Percentiles rank a stretch among this genome's conserved stretches.
phyloP scores from a whole-genome alignment of 192 early-diverging fungal species.

The Podila epigama region DNA sequence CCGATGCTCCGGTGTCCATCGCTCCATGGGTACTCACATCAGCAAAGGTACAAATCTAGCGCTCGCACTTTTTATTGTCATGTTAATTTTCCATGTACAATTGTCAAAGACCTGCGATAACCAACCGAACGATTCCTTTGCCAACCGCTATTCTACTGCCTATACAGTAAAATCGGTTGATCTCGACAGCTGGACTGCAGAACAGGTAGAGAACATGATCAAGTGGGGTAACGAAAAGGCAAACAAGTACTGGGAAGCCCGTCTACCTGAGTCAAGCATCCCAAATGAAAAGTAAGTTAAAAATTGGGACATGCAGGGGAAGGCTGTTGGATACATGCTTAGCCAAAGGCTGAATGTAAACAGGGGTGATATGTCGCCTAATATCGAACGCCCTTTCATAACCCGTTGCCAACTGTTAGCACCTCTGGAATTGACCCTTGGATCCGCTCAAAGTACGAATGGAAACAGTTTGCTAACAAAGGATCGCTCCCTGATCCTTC shows the following conservation, averaged over 20 bases:
- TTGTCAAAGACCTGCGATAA: not conserved
- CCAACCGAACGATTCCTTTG: conserved; percentile 2
- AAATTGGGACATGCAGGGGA: not conserved
- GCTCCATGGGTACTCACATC: conserved; percentile 86
- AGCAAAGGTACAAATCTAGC: conserved; percentile 70
- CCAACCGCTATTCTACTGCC: not conserved
- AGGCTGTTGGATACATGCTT: no score
- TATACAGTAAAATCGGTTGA: conserved; percentile 82
- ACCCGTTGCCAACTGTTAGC: not conserved
- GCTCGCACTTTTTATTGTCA: no score
- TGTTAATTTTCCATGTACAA: not conserved
- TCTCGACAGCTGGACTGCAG: conserved; percentile 81
- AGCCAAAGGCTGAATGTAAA: no score
- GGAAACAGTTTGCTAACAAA: conserved; percentile 76
- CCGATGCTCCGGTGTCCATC: conserved; percentile 76
- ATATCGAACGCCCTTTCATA: no score
- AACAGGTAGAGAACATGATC: conserved; percentile 81
- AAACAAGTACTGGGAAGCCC: conserved; percentile 70
- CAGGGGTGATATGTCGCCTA: no score
- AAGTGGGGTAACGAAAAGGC: conserved; percentile 82
- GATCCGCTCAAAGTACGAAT: conserved; percentile 84
- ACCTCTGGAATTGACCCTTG: conserved; percentile 70
- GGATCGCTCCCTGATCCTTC: conserved; percentile 79
- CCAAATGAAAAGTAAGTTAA: conserved; percentile 61
- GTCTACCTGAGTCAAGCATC: conserved; percentile 48